Percentiles rank a stretch among this genome's conserved stretches.
Evolutionary conservation across 306 rosid genomes (phyloP).

Genomic region (Castanea crenata): DNA sequence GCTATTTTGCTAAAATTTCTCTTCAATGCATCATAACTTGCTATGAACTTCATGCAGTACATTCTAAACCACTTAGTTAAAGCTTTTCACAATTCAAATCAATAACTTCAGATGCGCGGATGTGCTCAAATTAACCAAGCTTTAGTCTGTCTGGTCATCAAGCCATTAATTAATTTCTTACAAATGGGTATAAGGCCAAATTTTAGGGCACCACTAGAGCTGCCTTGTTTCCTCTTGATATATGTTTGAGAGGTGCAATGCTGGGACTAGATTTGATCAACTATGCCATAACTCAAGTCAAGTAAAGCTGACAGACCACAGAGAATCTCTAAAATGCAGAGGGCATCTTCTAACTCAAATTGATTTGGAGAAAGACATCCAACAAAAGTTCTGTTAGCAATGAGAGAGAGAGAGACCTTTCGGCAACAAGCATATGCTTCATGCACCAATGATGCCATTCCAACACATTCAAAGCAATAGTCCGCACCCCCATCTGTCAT

Average conservation of each 20-base stretch:
- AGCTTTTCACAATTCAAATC: neutral
- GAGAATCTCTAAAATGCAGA: neutral
- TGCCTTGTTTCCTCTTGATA: neutral
- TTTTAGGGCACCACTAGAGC: neutral
- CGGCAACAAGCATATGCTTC: constrained; percentile 83
- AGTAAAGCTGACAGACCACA: neutral
- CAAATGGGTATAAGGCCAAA: neutral
- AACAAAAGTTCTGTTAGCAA: neutral
- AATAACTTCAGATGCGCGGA: neutral
- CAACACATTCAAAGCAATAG: constrained; percentile 87
- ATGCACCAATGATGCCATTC: constrained; percentile 62
- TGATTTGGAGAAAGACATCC: neutral
- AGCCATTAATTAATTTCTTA: neutral
- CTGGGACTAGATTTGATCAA: neutral
- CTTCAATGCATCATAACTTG: neutral
- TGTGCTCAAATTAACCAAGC: neutral
- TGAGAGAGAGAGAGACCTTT: constrained; percentile 44
- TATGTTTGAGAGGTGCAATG: neutral
- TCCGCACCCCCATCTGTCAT: constrained; percentile 79
- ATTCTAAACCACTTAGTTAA: too few species aligned
- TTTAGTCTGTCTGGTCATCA: neutral
- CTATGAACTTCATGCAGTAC: too few species aligned
- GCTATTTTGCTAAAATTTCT: neutral
- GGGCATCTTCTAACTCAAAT: neutral
- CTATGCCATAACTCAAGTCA: neutral